Evolutionary conservation across 1,139 yeast genomes (phyloP).

Genomic region (Protomyces lactucae-debilis): DNA sequence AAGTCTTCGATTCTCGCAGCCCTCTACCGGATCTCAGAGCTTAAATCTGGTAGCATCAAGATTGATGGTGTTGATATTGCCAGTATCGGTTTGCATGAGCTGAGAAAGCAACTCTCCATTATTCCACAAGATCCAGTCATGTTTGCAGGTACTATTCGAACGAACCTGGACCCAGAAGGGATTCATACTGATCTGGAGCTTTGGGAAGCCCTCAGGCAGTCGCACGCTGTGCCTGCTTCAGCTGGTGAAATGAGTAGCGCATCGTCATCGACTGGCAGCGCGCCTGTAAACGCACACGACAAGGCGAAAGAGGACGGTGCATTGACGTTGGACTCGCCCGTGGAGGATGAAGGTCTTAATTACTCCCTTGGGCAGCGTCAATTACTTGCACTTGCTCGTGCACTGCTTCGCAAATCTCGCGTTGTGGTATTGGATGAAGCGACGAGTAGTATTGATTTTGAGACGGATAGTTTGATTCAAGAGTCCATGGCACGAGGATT

Average conservation of each 20-base stretch:
- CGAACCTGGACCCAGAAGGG: constrained; percentile 64
- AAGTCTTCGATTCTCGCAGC: constrained; percentile 66
- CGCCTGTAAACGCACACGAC: constrained; percentile 16
- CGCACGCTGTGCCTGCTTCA: constrained; percentile 41
- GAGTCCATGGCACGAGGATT: constrained; percentile 59
- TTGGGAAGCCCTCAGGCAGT: constrained; percentile 56
- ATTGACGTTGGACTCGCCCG: constrained; percentile 58
- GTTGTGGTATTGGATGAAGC: constrained; percentile 75
- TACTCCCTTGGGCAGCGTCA: constrained; percentile 77
- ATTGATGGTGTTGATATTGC: constrained; percentile 62
- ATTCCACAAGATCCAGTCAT: constrained; percentile 78
- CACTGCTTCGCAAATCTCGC: constrained; percentile 63
- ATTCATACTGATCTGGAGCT: constrained; percentile 50
- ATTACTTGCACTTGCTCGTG: constrained; percentile 68
- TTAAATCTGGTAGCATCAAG: constrained; percentile 49
- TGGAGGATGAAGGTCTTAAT: constrained; percentile 69
- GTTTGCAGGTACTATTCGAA: constrained; percentile 61
- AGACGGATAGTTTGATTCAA: constrained; percentile 69
- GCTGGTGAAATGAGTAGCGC: not conserved
- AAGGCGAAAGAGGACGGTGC: constrained; percentile 26
- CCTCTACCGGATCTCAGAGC: constrained; percentile 56
- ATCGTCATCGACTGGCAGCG: not conserved
- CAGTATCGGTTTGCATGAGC: constrained; percentile 51
- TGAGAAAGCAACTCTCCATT: constrained; percentile 59
- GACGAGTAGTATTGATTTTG: constrained; percentile 75